These are phyloP conservation scores for Choiromyces venosus DNA, from an alignment of 495 filamentous ascomycete genomes.

Conservation along the genomic window DNA sequence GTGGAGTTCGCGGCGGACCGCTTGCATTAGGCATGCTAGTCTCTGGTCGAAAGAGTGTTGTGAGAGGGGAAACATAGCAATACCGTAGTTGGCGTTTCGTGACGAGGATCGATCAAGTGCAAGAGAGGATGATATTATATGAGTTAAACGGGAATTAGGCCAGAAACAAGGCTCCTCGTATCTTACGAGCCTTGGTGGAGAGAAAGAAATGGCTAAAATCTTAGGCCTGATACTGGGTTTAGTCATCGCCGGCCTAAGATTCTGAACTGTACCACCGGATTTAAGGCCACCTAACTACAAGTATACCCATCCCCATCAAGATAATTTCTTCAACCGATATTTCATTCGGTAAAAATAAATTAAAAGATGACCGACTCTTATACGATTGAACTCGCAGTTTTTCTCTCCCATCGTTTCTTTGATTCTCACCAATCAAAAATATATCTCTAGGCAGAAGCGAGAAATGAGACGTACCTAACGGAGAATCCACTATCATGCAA, in stretches of 20 bases:
- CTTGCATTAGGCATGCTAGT: neutral
- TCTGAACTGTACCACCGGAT: neutral
- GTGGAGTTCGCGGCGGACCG: neutral
- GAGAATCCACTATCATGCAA: neutral
- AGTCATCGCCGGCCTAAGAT: neutral
- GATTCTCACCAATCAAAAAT: neutral
- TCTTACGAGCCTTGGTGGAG: neutral
- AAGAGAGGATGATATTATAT: conserved; percentile 1
- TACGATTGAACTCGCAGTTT: neutral
- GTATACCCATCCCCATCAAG: neutral
- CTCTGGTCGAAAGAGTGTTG: neutral
- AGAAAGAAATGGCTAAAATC: neutral
- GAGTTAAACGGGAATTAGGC: neutral
- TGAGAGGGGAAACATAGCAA: neutral
- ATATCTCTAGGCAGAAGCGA: neutral
- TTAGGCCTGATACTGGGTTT: neutral
- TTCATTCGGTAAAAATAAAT: neutral
- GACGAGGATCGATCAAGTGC: neutral
- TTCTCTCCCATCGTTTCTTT: neutral
- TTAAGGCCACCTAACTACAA: neutral
- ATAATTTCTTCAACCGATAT: neutral
- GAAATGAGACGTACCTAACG: neutral
- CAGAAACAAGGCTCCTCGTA: neutral
- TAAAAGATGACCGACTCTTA: neutral
- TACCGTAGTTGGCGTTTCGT: neutral